These are phyloP conservation scores for Monocercomonoides exilis DNA, from an alignment of 78 protist genomes.

Conservation along the genomic window DNA sequence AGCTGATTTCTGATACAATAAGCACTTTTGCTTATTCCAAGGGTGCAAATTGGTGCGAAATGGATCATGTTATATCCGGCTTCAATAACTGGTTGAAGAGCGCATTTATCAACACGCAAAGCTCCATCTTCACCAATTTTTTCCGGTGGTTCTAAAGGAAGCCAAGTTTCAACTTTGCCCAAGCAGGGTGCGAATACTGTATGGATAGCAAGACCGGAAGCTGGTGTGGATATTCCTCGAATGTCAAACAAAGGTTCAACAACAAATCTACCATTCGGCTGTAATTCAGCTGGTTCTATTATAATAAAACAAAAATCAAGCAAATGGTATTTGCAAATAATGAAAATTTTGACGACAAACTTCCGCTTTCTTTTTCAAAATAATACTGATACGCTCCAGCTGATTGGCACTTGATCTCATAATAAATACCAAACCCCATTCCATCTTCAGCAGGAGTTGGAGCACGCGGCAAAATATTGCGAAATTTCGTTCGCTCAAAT, in stretches of 20 bases:
- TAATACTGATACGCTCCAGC: background rate
- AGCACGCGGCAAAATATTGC: background rate
- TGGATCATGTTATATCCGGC: constrained; percentile 70
- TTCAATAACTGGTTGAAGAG: constrained; percentile 27
- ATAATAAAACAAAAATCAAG: too few species aligned
- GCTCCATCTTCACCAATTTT: background rate
- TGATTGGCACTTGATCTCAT: background rate
- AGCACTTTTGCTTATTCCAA: constrained; percentile 55
- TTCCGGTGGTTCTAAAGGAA: background rate
- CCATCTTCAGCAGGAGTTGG: background rate
- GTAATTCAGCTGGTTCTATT: too few species aligned
- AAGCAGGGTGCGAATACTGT: constrained; percentile 60
- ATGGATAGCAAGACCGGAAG: constrained; percentile 31
- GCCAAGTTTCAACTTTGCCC: constrained; percentile 54
- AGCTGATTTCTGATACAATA: constrained; percentile 69
- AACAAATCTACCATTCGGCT: background rate
- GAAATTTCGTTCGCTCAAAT: background rate
- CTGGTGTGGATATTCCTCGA: background rate
- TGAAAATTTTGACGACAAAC: too few species aligned
- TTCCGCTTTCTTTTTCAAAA: background rate
- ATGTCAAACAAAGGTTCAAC: background rate
- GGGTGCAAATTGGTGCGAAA: constrained; percentile 64
- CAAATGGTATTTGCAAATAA: too few species aligned
- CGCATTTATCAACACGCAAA: constrained; percentile 3
- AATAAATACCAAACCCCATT: background rate